Percentiles rank a stretch among this genome's conserved stretches.
These are phyloP conservation scores for Aegilops longissima DNA, from an alignment of 176 grass and related monocot genomes.

Conservation along the genomic window DNA sequence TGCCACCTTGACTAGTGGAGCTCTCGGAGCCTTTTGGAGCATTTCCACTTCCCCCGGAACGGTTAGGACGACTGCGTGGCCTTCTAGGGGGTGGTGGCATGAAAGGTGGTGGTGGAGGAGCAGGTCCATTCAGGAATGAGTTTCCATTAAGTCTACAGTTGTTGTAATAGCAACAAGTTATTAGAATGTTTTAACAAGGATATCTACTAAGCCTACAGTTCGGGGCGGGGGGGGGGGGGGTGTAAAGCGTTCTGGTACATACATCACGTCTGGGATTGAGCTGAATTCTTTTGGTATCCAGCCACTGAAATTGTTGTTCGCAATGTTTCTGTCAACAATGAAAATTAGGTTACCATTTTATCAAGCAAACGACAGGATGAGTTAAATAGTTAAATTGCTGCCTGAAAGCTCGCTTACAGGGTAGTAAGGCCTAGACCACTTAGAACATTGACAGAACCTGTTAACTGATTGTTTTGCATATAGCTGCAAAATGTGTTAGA, in stretches of 20 bases:
- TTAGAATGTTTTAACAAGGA: constrained; percentile 22
- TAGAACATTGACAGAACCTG: constrained; percentile 81
- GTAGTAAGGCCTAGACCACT: constrained; percentile 65
- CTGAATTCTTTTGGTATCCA: constrained; percentile 90
- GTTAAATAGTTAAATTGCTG: constrained; percentile 10
- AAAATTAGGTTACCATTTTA: not conserved
- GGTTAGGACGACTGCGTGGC: constrained; percentile 40
- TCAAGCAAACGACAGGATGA: constrained; percentile 19
- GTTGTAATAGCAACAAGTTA: constrained; percentile 40
- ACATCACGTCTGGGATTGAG: constrained; percentile 88
- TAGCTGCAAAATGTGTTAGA: constrained; percentile 60
- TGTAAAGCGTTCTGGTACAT: constrained; percentile 29
- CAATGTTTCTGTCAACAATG: constrained; percentile 74
- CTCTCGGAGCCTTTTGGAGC: constrained; percentile 43
- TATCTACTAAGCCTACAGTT: not conserved
- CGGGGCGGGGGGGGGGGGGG: no score
- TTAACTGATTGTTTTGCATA: constrained; percentile 90
- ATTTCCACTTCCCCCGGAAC: constrained; percentile 31
- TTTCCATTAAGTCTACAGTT: constrained; percentile 74
- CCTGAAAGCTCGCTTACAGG: constrained; percentile 58
- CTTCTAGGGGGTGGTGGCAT: constrained; percentile 64
- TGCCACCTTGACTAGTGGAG: constrained; percentile 32
- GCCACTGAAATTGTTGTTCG: constrained; percentile 92
- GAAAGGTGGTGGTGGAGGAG: constrained; percentile 83
- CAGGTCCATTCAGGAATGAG: constrained; percentile 75